Conservation (phyloP, 768 basidiomycete genomes). For the Crassisporium funariophilum region DNA sequence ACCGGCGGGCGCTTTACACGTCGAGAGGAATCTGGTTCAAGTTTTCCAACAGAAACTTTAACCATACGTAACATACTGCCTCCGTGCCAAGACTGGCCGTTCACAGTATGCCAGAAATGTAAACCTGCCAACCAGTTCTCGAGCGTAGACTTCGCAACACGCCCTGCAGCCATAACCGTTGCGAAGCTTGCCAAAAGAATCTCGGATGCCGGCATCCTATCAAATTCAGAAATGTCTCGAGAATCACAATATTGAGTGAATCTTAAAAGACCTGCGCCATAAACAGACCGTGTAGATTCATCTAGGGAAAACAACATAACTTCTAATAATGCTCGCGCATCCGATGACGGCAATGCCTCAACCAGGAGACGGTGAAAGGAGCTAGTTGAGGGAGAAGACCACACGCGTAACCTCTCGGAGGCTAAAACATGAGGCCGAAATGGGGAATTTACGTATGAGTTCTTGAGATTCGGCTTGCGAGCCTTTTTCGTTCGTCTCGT, state of each 20-base stretch:
- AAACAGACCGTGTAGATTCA: slow-evolving; percentile 11
- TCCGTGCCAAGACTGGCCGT: slow-evolving; percentile 33
- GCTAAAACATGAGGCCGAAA: slow-evolving; percentile 8
- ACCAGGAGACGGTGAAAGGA: not conserved
- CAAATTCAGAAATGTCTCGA: slow-evolving; percentile 19
- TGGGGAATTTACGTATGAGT: not conserved
- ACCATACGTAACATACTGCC: slow-evolving; percentile 22
- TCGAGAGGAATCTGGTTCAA: not conserved
- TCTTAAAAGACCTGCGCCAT: slow-evolving; percentile 33
- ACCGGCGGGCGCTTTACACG: not conserved
- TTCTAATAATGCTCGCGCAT: not conserved
- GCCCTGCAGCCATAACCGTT: slow-evolving; percentile 15
- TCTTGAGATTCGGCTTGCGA: not conserved
- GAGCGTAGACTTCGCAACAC: slow-evolving; percentile 19
- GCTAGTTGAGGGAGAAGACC: not conserved
- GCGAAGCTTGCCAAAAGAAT: slow-evolving; percentile 30
- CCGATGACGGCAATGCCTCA: not conserved
- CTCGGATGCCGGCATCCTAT: slow-evolving; percentile 30
- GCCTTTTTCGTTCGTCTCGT: not conserved
- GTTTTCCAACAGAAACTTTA: not conserved
- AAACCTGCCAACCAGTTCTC: slow-evolving; percentile 32
- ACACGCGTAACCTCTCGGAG: not conserved
- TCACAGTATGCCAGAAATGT: slow-evolving; percentile 34
- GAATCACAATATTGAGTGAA: slow-evolving; percentile 37
- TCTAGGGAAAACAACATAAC: slow-evolving; percentile 5